Evolutionary conservation across 106 monocot species (phyloP), one percentile per base, ranked within the genome.

Genomic region (Amphibolis antarctica): DNA sequence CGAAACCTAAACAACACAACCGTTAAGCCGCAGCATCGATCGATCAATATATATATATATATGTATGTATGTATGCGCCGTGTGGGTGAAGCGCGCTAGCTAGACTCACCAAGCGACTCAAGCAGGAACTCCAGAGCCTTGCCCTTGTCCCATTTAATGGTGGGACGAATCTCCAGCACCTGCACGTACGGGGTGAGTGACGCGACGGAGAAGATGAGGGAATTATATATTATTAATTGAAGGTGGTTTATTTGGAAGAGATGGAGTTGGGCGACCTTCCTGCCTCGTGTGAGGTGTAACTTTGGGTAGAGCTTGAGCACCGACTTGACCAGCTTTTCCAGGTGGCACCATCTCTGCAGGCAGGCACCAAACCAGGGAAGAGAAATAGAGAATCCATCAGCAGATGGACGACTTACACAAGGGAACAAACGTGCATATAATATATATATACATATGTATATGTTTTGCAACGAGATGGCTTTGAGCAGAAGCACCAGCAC

Each of bases 131-230:
- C 89, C 42, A 90, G 63, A 45, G 89, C 89, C 75, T 78, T 90
- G 24, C 89, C 89, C 51, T 90, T 90, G 75, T 90, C 89, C 89
- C 89, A 90, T 62, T 85, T 83, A 71, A 90, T 85, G 59, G 75
- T 78, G 21, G 89, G 89, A 19, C 82, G 74, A 71, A 90, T 83
- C 82, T 90, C 89, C 42, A 90, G 58, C 25, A 89, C 88, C 88
- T 88, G 23, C 53, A 62, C 28, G 9, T 1, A 62, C 28, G 9
- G 1, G 62, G 19, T 1, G 22, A 46, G 19, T 10, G 24, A 12
- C 3, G 45, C 22, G 9, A 43, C 7, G 14, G 11, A 42, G 10
- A 18, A 12, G 42, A n/a, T 31, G 42, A 2, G 4, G 17, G 17
- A n/a, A 19, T 5, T 12, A 44, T 6, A 26, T n/a, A n/a, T n/a